Conservation (phyloP, 2,329 filamentous ascomycete genomes). For the Exophiala viscosa region DNA sequence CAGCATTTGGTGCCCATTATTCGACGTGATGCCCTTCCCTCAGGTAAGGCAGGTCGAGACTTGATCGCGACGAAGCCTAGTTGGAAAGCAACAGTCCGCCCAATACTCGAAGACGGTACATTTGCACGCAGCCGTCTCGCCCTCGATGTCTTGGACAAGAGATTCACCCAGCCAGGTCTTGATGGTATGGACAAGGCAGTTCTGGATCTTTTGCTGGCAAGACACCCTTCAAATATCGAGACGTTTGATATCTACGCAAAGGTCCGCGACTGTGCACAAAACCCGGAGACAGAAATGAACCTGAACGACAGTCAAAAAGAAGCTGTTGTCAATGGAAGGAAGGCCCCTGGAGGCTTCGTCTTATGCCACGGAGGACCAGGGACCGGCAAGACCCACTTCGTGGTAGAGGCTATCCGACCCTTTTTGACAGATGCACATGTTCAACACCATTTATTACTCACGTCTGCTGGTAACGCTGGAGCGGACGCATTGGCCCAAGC, state of each 20-base stretch:
- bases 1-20: too few species aligned
- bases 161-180: not conserved
- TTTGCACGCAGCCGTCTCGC: not conserved
- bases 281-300: not conserved
- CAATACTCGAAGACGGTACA: not conserved
- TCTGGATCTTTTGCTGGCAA: not conserved
- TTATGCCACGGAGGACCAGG: constrained; percentile 11
- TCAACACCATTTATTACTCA: constrained; percentile 5
- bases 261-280: not conserved
- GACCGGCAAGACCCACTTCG: constrained; percentile 13
- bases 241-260: constrained; percentile 4
- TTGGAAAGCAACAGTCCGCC: not conserved
- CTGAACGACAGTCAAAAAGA: constrained; percentile 12
- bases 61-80: not conserved
- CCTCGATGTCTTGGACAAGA: not conserved
- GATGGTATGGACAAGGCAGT: not conserved
- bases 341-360: constrained; percentile 8
- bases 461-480: constrained; percentile 2
- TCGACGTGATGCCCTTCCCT: too few species aligned
- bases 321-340: not conserved
- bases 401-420: constrained; percentile 8
- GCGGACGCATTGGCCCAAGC: constrained; percentile 5
- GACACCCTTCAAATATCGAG: not conserved
- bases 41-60: not conserved
- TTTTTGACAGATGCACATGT: constrained; percentile 1